Conservation (phyloP, 148 eudicot species). For the Chenopodium berlandieri region DNA sequence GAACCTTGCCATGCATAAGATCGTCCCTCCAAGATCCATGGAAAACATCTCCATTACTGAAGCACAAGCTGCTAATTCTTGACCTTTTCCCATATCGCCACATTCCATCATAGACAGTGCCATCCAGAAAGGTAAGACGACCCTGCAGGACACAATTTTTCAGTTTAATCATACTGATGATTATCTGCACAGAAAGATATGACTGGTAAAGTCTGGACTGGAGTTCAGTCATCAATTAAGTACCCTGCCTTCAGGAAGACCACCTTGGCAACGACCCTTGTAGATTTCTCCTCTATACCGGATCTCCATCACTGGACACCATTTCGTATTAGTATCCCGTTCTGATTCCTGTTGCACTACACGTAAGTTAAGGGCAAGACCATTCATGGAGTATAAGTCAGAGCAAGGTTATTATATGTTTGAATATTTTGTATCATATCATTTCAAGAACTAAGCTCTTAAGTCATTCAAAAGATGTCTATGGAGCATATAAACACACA, state of each 20-base stretch:
- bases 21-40: slow-evolving; percentile 99
- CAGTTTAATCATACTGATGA: background rate
- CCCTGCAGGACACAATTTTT: slow-evolving; percentile 45
- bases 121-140: slow-evolving; percentile 62
- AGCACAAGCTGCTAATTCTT: slow-evolving; percentile 77
- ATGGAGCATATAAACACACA: background rate
- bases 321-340: slow-evolving; percentile 67
- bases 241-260: slow-evolving; percentile 99
- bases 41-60: slow-evolving; percentile 83
- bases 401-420: no score
- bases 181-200: slow-evolving; percentile 1
- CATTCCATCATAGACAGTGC: slow-evolving; percentile 86
- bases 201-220: background rate
- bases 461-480: background rate
- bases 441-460: background rate
- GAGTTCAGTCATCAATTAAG: slow-evolving; percentile 3
- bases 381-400: no score
- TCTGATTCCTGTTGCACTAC: slow-evolving; percentile 63
- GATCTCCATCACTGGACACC: slow-evolving; percentile 79
- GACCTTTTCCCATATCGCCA: slow-evolving; percentile 95
- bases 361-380: background rate
- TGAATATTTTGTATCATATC: background rate
- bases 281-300: slow-evolving; percentile 80
- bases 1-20: slow-evolving; percentile 96
- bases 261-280: slow-evolving; percentile 84